phyloP scores from a whole-genome alignment of 495 filamentous ascomycete species.

The Amphirosellinia nigrospora region DNA sequence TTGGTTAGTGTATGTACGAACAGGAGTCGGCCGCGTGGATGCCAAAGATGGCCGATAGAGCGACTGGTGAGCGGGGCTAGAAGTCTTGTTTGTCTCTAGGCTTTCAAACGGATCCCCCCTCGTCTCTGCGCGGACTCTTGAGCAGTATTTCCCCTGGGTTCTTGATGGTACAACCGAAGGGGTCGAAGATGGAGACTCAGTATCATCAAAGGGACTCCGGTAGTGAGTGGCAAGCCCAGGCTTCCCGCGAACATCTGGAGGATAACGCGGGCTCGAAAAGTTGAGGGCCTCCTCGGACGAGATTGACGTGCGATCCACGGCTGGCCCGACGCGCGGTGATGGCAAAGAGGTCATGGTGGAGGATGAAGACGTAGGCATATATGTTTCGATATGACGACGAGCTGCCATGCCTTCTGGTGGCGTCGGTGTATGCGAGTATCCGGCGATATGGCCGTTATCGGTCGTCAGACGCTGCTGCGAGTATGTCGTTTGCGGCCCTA shows the following conservation, averaged over 20 bases:
- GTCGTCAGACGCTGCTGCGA: slow-evolving; percentile 28
- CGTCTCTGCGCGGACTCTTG: slow-evolving; percentile 26
- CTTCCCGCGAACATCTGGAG: slow-evolving; percentile 29
- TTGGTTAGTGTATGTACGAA: slow-evolving; percentile 46
- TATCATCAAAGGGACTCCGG: slow-evolving; percentile 23
- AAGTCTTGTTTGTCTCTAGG: slow-evolving; percentile 7
- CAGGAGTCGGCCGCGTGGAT: slow-evolving; percentile 34
- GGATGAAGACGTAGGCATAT: slow-evolving; percentile 37
- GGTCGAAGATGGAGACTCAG: neutral
- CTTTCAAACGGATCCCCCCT: slow-evolving; percentile 33
- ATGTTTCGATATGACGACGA: slow-evolving; percentile 34
- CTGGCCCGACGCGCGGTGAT: slow-evolving; percentile 35
- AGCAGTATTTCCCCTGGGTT: slow-evolving; percentile 27
- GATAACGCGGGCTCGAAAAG: slow-evolving; percentile 29
- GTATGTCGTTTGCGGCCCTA: slow-evolving; percentile 33
- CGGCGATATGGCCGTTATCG: slow-evolving; percentile 13
- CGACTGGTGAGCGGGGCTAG: slow-evolving; percentile 8
- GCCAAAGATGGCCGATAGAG: slow-evolving; percentile 34
- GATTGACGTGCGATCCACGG: slow-evolving; percentile 34
- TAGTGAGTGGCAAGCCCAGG: slow-evolving; percentile 21
- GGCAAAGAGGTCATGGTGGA: slow-evolving; percentile 27
- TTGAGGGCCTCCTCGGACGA: slow-evolving; percentile 38
- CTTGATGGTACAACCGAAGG: neutral
- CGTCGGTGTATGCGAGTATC: slow-evolving; percentile 20
- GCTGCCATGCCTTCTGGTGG: slow-evolving; percentile 21